A percentile compares a stretch with the other conserved stretches of the same genome.
Evolutionary conservation across 495 filamentous ascomycete genomes (phyloP).

Genomic region (Xylona heveae): DNA sequence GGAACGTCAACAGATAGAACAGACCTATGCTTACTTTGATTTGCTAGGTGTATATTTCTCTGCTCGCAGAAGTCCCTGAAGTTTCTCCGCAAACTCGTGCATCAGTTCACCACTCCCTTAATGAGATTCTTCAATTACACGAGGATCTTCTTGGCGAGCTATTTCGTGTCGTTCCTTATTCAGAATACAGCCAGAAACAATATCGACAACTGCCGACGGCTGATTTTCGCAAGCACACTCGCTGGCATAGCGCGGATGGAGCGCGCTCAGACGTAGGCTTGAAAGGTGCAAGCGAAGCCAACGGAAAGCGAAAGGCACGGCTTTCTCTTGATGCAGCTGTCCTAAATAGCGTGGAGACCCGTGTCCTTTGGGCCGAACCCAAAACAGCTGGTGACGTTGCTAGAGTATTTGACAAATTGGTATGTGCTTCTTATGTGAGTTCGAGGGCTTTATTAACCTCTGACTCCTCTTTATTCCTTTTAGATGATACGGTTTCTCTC

Average conservation of each 20-base stretch:
- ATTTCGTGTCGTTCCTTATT: conserved; percentile 35
- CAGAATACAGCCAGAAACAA: conserved; percentile 32
- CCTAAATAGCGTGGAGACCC: neutral
- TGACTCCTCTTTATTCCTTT: neutral
- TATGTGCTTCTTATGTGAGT: conserved; percentile 16
- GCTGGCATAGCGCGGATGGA: conserved; percentile 19
- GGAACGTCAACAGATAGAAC: neutral
- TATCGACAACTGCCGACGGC: conserved; percentile 1
- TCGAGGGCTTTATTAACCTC: conserved; percentile 2
- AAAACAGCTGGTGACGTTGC: conserved; percentile 53
- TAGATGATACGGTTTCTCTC: conserved; percentile 63
- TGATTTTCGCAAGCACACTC: conserved; percentile 10
- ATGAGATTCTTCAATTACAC: conserved; percentile 49
- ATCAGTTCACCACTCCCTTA: conserved; percentile 43
- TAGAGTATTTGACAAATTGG: conserved; percentile 52
- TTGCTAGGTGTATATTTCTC: conserved; percentile 40
- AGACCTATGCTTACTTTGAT: conserved; percentile 5
- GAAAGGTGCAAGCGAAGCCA: too few species aligned
- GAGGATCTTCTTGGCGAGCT: conserved; percentile 47
- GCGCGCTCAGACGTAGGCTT: too few species aligned
- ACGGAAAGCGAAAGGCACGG: too few species aligned
- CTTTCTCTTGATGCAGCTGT: too few species aligned
- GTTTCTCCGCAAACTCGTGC: conserved; percentile 30
- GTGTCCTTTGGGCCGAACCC: conserved; percentile 39
- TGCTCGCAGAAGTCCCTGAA: conserved; percentile 37